Evolutionary conservation across 140 eudicot species (phyloP), one percentile per base, ranked within the genome.

Genomic region (Oenanthe javanica): DNA sequence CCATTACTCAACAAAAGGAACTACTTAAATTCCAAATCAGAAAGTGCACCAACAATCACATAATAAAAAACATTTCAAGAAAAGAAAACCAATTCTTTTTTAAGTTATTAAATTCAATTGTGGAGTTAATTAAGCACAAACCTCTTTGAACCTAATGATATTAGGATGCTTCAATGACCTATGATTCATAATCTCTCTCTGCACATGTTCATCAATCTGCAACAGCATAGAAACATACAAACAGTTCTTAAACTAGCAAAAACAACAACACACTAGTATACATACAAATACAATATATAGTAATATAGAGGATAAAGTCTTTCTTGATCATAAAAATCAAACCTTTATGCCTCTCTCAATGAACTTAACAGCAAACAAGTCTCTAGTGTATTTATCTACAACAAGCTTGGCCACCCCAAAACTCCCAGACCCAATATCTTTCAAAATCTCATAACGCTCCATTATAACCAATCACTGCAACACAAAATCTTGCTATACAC

Each of bases 161-260:
- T 92, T 92, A 16, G 97, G 96, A 89, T 94, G 98, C 77, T 83
- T 91, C 81, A 94, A 82, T 67, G 93, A 90, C 77, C 98, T 86
- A 81, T 94, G 98, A 84, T 94, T 94, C 82, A 92, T 85, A 19
- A 94, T 92, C 61, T 94, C 98, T 87, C 98, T 89, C 49, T 86
- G 89, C 8, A 92, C 98, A 89, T 85, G 96, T 77, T 94, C 98
- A 88, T 94, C 98, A 84, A 94, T 89, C 97, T 94, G 89, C 89
- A 84, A 82, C 73, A 71, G n/a, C 38, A 40, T 0, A 75, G n/a
- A 71, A 71, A 64, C 45, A 77, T 23, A 25, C 80, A 79, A 82
- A 42, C 43, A 67, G 57, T 54, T 73, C 50, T 36, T 47, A 42
- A 64, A 77, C 71, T 21, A 73, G 40, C 59, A 18, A 50, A 72